These are phyloP conservation scores for Mycena vitilis DNA, from an alignment of 768 basidiomycete genomes.

Conservation along the genomic window DNA sequence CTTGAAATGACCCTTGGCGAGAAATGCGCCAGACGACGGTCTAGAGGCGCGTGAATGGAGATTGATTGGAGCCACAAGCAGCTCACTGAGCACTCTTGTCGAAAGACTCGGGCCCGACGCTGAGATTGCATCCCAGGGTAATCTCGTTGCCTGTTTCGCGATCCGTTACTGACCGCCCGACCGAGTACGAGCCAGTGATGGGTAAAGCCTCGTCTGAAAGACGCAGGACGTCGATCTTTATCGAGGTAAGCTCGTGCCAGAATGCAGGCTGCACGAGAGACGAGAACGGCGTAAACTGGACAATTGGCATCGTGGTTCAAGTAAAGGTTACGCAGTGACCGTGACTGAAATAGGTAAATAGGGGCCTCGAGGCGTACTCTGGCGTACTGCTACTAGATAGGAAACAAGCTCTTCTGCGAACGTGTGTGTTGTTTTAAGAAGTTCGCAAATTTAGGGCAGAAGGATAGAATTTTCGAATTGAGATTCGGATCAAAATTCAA, in stretches of 20 bases:
- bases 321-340: neutral
- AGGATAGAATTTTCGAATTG: too few relatives aligned
- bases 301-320: conserved; percentile 58
- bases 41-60: conserved; percentile 46
- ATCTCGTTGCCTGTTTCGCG: conserved; percentile 81
- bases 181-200: conserved; percentile 74
- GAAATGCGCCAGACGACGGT: conserved; percentile 59
- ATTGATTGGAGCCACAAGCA: conserved; percentile 17
- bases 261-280: conserved; percentile 91
- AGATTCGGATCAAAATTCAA: too few relatives aligned
- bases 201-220: conserved; percentile 80
- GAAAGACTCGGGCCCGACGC: conserved; percentile 75
- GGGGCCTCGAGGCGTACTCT: neutral
- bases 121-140: conserved; percentile 75
- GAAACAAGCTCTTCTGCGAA: too few relatives aligned
- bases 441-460: too few relatives aligned
- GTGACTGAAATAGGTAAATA: neutral
- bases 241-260: conserved; percentile 89
- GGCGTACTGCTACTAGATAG: too few relatives aligned
- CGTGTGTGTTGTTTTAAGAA: too few relatives aligned
- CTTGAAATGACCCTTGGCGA: conserved; percentile 77
- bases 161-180: conserved; percentile 80
- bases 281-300: conserved; percentile 91
- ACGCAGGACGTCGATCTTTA: conserved; percentile 92
- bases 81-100: conserved; percentile 59